Evolutionary conservation across 176 grass and related monocot species (phyloP), one percentile per base, ranked within the genome.

Genomic region (Echinochloa phyllopogon): DNA sequence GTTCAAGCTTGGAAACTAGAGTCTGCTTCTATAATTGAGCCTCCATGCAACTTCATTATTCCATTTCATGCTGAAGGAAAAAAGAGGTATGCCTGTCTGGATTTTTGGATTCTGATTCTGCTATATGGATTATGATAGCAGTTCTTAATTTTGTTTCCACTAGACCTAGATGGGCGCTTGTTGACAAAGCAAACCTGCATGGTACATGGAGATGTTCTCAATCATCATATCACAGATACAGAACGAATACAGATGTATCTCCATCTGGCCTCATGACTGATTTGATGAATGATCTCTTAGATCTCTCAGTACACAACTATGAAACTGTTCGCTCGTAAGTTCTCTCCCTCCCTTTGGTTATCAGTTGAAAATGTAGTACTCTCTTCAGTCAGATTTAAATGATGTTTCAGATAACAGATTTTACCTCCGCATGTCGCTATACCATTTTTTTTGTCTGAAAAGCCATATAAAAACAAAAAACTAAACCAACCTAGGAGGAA

Each of bases 291-390:
- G 93, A 98, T 88, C 96, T 98, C 89, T 75, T 95, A 78, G 89
- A 95, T 90, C 96, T 98, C 62, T 87, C 96, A 60, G 73, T 98
- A 77, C 93, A 98, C 87, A 94, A 92, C 84, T 98, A 98, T 60
- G 96, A 98, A 93, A 95, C 89, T 82, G 91, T 98, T 85, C 96
- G 96, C 76, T 75, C 82, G 96, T 98, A 94, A 94, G 87, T 10
- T 77, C 45, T 82, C 66, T 75, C 41, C 48, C 72, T 43, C 49
- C 57, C 24, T 16, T 7, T n/a, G 39, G 68, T 47, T 24, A 25
- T 47, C 25, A 14, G 44, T 24, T 71, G 12, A 23, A 71, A 47
- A 71, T 71, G 42, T 45, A 55, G 51, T 55, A 55, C 17, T 55
- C 51, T 17, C 5, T 6, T 17, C 17, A 6, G 14, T 55, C 51